Percentiles rank a stretch among this genome's conserved stretches.
Conservation (phyloP, 495 filamentous ascomycete species). For the Neurospora sp. region DNA sequence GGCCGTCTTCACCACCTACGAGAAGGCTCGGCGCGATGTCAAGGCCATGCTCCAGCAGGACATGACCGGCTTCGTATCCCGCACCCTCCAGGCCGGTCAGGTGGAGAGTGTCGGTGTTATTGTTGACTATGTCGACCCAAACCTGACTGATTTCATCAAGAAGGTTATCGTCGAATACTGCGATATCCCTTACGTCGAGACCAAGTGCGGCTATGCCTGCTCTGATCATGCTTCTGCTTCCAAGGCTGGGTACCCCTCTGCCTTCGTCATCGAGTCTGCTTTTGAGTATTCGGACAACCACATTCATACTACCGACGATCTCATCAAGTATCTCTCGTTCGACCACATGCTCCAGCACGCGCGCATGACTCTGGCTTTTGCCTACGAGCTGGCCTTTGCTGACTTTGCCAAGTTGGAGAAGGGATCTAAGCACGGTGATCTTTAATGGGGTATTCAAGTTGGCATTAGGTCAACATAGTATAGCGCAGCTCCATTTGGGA, state of each 20-base stretch:
- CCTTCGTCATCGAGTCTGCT: conserved; percentile 89
- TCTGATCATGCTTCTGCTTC: conserved; percentile 94
- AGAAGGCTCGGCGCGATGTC: conserved; percentile 60
- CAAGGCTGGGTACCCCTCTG: conserved; percentile 89
- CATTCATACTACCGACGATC: conserved; percentile 86
- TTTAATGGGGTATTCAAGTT: conserved; percentile 15
- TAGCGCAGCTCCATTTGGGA: not conserved
- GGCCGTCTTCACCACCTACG: conserved; percentile 80
- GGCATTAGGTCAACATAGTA: conserved; percentile 2
- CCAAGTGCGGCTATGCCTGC: conserved; percentile 95
- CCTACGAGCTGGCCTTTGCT: conserved; percentile 75
- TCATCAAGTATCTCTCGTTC: conserved; percentile 80
- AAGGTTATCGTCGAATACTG: conserved; percentile 81
- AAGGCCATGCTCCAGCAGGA: conserved; percentile 99
- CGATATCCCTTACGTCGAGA: conserved; percentile 78
- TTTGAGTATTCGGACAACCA: conserved; percentile 78
- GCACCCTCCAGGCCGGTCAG: conserved; percentile 72
- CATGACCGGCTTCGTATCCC: conserved; percentile 89
- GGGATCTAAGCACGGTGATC: conserved; percentile 2
- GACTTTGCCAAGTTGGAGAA: conserved; percentile 36
- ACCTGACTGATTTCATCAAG: conserved; percentile 87
- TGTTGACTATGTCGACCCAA: conserved; percentile 77
- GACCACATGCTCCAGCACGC: conserved; percentile 98
- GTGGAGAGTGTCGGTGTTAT: conserved; percentile 88
- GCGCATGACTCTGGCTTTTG: conserved; percentile 78